Conservation (phyloP, 139 green algal genomes). For the Volvox reticuliferus region DNA sequence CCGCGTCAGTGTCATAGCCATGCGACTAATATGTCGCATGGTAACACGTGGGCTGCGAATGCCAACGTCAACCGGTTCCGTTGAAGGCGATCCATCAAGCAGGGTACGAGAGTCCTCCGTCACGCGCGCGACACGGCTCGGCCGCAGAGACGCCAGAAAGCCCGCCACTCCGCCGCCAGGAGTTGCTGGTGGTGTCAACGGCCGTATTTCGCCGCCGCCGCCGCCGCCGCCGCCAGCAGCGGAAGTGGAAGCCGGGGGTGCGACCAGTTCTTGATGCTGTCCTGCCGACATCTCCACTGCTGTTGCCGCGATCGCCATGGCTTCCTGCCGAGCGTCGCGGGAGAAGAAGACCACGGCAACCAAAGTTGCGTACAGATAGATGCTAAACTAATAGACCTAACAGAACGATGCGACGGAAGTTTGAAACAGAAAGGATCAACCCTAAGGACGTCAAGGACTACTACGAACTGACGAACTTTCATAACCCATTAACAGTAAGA, state of each 20-base stretch:
- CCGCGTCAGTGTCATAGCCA: neutral
- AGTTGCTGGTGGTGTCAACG: neutral
- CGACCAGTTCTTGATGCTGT: neutral
- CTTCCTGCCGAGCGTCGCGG: neutral
- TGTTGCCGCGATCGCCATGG: neutral
- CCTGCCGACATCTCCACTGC: neutral
- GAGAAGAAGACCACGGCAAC: neutral
- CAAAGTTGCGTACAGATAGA: neutral
- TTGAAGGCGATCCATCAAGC: neutral
- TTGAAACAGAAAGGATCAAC: no score
- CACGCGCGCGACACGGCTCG: neutral
- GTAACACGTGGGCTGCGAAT: neutral
- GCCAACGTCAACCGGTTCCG: neutral
- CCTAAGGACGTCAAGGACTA: no score
- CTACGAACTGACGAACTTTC: no score
- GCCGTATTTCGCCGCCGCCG: neutral
- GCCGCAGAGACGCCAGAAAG: constrained; percentile 5
- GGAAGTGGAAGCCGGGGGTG: neutral
- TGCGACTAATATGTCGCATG: neutral
- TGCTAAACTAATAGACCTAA: no score
- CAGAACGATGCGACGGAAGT: no score
- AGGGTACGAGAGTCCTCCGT: neutral
- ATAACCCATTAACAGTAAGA: neutral
- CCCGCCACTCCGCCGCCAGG: neutral
- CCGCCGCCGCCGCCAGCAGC: neutral